These are phyloP conservation scores for Cryptococcus jaspeensis DNA, from an alignment of 1,284 basidiomycete genomes.

Conservation along the genomic window DNA sequence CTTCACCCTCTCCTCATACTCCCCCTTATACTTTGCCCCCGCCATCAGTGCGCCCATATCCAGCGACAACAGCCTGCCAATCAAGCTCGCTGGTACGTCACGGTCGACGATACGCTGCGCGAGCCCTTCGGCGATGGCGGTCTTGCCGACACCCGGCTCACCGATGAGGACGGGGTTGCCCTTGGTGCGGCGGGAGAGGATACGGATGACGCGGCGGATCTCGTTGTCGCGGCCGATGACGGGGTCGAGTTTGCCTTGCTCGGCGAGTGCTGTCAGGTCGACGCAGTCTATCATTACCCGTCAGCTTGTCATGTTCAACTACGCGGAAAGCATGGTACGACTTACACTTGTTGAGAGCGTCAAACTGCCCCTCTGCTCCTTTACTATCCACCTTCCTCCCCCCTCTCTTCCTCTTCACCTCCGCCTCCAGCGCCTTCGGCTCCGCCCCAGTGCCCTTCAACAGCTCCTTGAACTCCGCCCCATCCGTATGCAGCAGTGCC, in stretches of 20 bases:
- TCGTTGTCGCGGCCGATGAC: constrained; percentile 60
- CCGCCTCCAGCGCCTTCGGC: constrained; percentile 55
- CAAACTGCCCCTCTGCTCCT: constrained; percentile 54
- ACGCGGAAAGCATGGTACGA: neutral
- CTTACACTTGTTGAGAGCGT: constrained; percentile 54
- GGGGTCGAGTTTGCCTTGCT: constrained; percentile 58
- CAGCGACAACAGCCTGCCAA: constrained; percentile 69
- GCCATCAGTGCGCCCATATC: constrained; percentile 77
- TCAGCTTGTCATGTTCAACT: constrained; percentile 5
- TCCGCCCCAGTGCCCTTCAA: constrained; percentile 54
- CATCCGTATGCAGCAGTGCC: constrained; percentile 63
- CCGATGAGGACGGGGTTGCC: constrained; percentile 61
- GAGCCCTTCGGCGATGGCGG: constrained; percentile 90
- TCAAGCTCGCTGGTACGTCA: constrained; percentile 85
- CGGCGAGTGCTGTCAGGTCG: constrained; percentile 53
- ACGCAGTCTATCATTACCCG: constrained; percentile 30
- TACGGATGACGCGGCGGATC: constrained; percentile 62
- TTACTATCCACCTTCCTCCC: constrained; percentile 57
- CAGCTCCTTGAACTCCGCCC: constrained; percentile 50
- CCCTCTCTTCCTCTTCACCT: constrained; percentile 56
- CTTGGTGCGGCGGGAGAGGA: constrained; percentile 68
- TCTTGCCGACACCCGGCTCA: constrained; percentile 91
- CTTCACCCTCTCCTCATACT: constrained; percentile 97
- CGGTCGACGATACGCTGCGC: constrained; percentile 94
- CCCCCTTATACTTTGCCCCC: constrained; percentile 82